Evolutionary conservation across 805 yeast genomes (phyloP), one percentile per base, ranked within the genome.

Genomic region (Candida ipomoeae): DNA sequence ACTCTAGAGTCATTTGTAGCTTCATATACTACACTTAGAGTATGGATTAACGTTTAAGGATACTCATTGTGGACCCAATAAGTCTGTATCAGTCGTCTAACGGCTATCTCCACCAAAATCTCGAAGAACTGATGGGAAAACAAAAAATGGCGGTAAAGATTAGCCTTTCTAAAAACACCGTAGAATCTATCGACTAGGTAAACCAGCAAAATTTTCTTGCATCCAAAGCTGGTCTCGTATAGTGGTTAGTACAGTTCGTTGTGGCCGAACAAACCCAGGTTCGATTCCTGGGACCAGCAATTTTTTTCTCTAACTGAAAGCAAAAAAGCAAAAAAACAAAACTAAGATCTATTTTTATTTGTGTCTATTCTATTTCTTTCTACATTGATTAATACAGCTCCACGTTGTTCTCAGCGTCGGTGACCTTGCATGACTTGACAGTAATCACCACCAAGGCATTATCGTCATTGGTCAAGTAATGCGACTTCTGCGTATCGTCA

Each of bases 341-440:
- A 32, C n/a, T 32, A 32, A 32, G 5, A 1, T 1, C 14, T 18
- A 31, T 31, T 31, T n/a, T 32, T 32, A 13, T 14, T 32, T 32
- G 8, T 32, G 15, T 32, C 14, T 32, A 32, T 14, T 5, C 1
- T n/a, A 32, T n/a, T 47, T 8, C 14, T n/a, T 31, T 13, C 7
- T 23, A 6, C 32, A 6, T 17, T 23, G 23, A 37, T 33, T 42
- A 44, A 20, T 68, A 72, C 56, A 63, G 67, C 39, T 60, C 62
- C 23, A 80, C 75, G 56, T 85, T 83, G 65, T 87, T 83, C 43
- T 85, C 81, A 7, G 82, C 77, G 61, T 91, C 97, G 11, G 95
- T 88, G 21, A 90, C 87, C 60, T 85, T 85, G 23, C 89, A 90
- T 38, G 80, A 77, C 42, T 75, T 77, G 40, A 91, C 75, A 60